These are phyloP conservation scores for Murraya paniculata DNA, from an alignment of 345 rosid genomes.

Conservation along the genomic window DNA sequence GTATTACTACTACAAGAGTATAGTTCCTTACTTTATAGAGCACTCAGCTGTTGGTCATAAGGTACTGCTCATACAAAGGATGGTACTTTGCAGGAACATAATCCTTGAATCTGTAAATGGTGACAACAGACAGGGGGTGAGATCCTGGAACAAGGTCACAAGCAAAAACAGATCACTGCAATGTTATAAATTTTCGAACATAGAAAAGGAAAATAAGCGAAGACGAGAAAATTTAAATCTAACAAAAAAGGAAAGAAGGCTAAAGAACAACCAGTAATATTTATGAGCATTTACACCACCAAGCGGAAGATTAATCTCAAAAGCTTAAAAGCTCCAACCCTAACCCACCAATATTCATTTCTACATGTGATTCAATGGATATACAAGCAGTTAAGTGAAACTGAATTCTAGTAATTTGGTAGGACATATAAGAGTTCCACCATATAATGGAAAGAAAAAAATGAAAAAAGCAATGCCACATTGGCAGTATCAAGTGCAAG, in stretches of 20 bases:
- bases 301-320: background rate
- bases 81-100: constrained; percentile 68
- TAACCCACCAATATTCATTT: background rate
- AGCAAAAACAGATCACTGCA: background rate
- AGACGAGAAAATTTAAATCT: background rate
- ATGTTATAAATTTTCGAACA: background rate
- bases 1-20: background rate
- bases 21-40: constrained; percentile 21
- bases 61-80: constrained; percentile 65
- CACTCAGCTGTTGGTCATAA: constrained; percentile 36
- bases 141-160: background rate
- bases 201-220: background rate
- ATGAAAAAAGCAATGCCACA: background rate
- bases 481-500: background rate
- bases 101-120: constrained; percentile 71
- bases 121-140: background rate
- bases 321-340: background rate
- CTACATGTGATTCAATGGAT: background rate
- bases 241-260: background rate
- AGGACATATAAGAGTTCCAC: background rate
- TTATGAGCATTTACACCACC: background rate
- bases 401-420: background rate
- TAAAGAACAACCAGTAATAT: background rate
- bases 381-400: background rate
- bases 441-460: too few relatives aligned